phyloP scores from a whole-genome alignment of 352 stramenopile species.

The Globisporangium middletonii region DNA sequence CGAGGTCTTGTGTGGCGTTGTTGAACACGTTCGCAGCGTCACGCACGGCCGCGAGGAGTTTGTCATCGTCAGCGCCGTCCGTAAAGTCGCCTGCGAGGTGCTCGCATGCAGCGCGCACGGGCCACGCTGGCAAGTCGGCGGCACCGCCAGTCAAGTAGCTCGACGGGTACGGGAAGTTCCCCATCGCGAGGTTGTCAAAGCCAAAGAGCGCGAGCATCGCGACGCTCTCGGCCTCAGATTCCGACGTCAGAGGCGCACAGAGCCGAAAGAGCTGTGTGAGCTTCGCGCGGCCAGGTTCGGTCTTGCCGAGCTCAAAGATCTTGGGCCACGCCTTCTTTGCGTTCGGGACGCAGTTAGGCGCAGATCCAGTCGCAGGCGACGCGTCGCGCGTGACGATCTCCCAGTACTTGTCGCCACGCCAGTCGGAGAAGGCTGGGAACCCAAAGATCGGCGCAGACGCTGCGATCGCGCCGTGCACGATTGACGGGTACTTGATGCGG shows the following conservation, averaged over 20 bases:
- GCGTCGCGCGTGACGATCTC: slow-evolving; percentile 76
- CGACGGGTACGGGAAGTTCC: slow-evolving; percentile 93
- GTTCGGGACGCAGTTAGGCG: slow-evolving; percentile 80
- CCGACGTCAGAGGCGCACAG: slow-evolving; percentile 48
- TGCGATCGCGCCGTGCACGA: slow-evolving; percentile 91
- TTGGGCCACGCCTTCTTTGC: slow-evolving; percentile 70
- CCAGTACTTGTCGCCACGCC: slow-evolving; percentile 77
- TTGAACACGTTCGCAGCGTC: slow-evolving; percentile 83
- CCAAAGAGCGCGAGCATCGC: slow-evolving; percentile 75
- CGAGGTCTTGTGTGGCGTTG: slow-evolving; percentile 76
- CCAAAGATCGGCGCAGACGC: slow-evolving; percentile 91
- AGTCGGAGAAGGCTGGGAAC: slow-evolving; percentile 66
- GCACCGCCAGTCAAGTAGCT: slow-evolving; percentile 87
- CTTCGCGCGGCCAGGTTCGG: slow-evolving; percentile 36
- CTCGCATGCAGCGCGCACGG: slow-evolving; percentile 87
- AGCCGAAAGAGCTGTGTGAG: slow-evolving; percentile 59
- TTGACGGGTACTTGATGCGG: slow-evolving; percentile 93
- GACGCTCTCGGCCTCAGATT: slow-evolving; percentile 45
- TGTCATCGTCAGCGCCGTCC: slow-evolving; percentile 20
- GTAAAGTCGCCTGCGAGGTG: slow-evolving; percentile 47
- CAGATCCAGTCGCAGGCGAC: slow-evolving; percentile 55
- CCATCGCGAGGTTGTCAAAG: slow-evolving; percentile 94
- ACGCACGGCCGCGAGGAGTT: slow-evolving; percentile 43
- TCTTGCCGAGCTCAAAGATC: slow-evolving; percentile 69
- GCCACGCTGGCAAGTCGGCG: slow-evolving; percentile 85